Percentiles rank a stretch among this genome's conserved stretches.
phyloP scores from a whole-genome alignment of 2,329 filamentous ascomycete species.

The Fusarium nurragi region DNA sequence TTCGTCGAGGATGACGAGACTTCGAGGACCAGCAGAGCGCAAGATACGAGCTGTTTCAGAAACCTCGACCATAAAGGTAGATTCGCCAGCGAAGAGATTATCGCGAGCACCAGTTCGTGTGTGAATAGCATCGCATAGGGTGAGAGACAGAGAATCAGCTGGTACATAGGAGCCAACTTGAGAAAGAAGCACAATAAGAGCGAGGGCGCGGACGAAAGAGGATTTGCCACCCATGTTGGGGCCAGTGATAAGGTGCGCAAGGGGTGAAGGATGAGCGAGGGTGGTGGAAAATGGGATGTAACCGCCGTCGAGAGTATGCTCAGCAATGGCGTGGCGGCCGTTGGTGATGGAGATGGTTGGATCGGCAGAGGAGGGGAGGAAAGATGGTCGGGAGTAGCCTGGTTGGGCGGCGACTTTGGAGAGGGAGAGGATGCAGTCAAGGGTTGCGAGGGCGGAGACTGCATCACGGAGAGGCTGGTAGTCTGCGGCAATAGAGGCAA shows the following conservation, averaged over 20 bases:
- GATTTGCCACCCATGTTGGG: conserved; percentile 99
- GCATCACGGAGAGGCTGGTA: conserved; percentile 92
- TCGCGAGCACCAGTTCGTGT: conserved; percentile 97
- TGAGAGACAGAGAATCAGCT: conserved; percentile 76
- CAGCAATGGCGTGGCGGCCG: conserved; percentile 94
- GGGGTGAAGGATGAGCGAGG: conserved; percentile 71
- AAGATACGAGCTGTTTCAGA: conserved; percentile 92
- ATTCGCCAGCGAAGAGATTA: conserved; percentile 94
- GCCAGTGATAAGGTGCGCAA: conserved; percentile 89
- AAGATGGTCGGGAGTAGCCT: conserved; percentile 83
- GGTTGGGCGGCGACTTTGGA: conserved; percentile 85
- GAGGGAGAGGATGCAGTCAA: conserved; percentile 91
- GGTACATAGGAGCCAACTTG: conserved; percentile 96
- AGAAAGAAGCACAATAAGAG: conserved; percentile 90
- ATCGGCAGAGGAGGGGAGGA: conserved; percentile 68
- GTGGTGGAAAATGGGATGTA: conserved; percentile 92
- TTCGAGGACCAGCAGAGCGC: conserved; percentile 84
- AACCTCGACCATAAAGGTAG: conserved; percentile 98
- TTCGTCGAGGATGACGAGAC: conserved; percentile 92
- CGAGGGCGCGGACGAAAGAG: conserved; percentile 93
- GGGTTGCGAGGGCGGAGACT: conserved; percentile 82
- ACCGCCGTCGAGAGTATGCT: conserved; percentile 82
- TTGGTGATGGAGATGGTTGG: conserved; percentile 69
- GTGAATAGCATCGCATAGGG: conserved; percentile 89
- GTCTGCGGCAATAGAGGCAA: conserved; percentile 78